Conservation (phyloP, 768 basidiomycete species). For the Mycena capillaripes region DNA sequence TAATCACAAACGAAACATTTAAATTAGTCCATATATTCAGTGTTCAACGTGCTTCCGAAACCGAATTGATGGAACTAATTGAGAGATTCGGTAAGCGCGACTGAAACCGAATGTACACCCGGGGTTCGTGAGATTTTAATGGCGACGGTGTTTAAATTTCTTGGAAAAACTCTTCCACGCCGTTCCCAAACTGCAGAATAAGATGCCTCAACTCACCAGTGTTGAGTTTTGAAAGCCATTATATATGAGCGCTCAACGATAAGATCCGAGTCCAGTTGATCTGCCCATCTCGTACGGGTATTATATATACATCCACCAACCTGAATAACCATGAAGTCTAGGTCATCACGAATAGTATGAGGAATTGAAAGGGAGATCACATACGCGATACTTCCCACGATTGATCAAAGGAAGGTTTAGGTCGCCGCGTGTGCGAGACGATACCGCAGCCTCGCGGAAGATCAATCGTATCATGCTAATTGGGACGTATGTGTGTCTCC, state of each 20-base stretch:
- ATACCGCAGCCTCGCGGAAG: slow-evolving; percentile 11
- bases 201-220: not conserved
- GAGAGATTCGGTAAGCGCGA: no score
- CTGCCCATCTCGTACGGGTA: slow-evolving; percentile 12
- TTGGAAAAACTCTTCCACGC: not conserved
- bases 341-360: not conserved
- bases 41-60: no score
- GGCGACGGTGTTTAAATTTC: no score
- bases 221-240: not conserved
- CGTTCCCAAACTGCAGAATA: not conserved
- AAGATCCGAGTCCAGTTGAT: slow-evolving; percentile 7
- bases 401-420: not conserved
- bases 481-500: slow-evolving; percentile 23
- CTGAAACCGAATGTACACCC: no score
- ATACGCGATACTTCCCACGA: slow-evolving; percentile 30
- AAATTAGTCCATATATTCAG: no score
- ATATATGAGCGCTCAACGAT: not conserved
- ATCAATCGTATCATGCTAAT: slow-evolving; percentile 8
- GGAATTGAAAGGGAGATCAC: not conserved
- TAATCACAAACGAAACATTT: no score
- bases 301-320: slow-evolving; percentile 8
- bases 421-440: slow-evolving; percentile 6
- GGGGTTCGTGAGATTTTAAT: no score
- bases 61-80: no score
- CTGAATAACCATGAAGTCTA: slow-evolving; percentile 25